These are phyloP conservation scores for Firmiana major DNA, from an alignment of 345 rosid species.

Conservation along the genomic window DNA sequence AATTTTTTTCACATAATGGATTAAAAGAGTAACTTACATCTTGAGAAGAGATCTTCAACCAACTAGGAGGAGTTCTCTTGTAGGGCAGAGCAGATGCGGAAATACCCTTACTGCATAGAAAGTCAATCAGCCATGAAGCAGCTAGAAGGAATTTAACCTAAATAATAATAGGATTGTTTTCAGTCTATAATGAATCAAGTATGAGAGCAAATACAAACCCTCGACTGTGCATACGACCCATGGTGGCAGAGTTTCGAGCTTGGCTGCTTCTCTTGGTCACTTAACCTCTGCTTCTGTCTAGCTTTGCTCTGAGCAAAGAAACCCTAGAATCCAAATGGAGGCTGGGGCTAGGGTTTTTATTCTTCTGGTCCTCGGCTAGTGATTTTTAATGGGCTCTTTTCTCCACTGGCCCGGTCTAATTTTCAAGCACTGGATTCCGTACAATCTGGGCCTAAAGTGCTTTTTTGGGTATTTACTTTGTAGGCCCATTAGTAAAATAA, in stretches of 20 bases:
- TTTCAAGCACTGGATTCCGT: not conserved
- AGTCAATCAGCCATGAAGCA: not conserved
- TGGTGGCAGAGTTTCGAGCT: constrained; percentile 25
- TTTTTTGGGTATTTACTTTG: not conserved
- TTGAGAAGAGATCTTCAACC: constrained; percentile 65
- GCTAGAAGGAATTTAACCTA: not conserved
- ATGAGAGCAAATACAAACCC: constrained; percentile 39
- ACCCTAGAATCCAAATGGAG: constrained; percentile 19
- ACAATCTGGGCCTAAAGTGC: too few species aligned
- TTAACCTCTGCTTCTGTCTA: not conserved
- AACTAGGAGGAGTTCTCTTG: constrained; percentile 72
- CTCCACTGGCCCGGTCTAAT: not conserved
- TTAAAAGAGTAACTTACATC: constrained; percentile 34
- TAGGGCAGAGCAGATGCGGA: constrained; percentile 83
- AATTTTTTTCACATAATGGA: not conserved
- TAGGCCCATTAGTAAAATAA: not conserved
- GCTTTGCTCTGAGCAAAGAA: constrained; percentile 16
- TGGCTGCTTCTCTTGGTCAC: constrained; percentile 5
- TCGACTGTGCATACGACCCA: constrained; percentile 87
- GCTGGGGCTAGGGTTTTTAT: constrained; percentile 13
- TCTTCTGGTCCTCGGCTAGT: not conserved
- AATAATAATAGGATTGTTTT: not conserved
- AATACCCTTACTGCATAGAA: constrained; percentile 60
- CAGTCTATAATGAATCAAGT: not conserved
- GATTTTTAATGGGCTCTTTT: not conserved